phyloP scores from a whole-genome alignment of 805 yeast genomes.

The Metschnikowia orientalis region DNA sequence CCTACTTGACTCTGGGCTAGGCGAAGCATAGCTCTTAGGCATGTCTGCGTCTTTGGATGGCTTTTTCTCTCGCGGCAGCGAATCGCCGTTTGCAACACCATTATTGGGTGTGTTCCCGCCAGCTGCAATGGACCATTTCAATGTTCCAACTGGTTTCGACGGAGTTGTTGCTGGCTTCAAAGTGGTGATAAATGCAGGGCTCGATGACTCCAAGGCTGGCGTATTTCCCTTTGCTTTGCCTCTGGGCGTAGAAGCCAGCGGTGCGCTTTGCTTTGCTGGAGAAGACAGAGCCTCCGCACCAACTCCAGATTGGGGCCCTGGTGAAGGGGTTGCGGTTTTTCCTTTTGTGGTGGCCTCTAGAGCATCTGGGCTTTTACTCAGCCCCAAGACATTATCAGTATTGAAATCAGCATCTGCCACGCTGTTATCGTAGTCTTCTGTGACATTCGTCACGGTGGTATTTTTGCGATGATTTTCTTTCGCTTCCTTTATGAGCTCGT shows the following conservation, averaged over 20 bases:
- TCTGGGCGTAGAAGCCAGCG: slow-evolving; percentile 11
- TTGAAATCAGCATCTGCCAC: background rate
- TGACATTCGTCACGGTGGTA: slow-evolving; percentile 8
- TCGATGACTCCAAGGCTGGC: slow-evolving; percentile 24
- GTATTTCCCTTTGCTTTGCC: slow-evolving; percentile 13
- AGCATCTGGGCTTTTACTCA: background rate
- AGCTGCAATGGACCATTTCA: slow-evolving; percentile 57
- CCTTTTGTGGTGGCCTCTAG: slow-evolving; percentile 2
- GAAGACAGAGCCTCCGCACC: slow-evolving; percentile 3
- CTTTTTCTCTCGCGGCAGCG: slow-evolving; percentile 2
- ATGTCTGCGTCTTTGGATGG: background rate
- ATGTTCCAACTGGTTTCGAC: slow-evolving; percentile 47
- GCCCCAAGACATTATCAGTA: background rate
- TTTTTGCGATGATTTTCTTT: slow-evolving; percentile 16
- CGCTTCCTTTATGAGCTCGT: slow-evolving; percentile 33
- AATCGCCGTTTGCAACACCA: slow-evolving; percentile 4
- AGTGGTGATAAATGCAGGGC: slow-evolving; percentile 39
- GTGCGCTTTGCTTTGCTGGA: slow-evolving; percentile 7
- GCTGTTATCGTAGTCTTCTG: slow-evolving; percentile 1
- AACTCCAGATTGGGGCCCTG: slow-evolving; percentile 2
- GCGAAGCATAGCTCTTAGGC: background rate
- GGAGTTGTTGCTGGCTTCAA: slow-evolving; percentile 56
- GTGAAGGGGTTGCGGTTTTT: slow-evolving; percentile 5
- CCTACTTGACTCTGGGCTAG: background rate
- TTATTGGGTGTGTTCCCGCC: slow-evolving; percentile 25